Evolutionary conservation across 2,329 filamentous ascomycete species (phyloP).

Genomic region (Fusarium fujikuroi): DNA sequence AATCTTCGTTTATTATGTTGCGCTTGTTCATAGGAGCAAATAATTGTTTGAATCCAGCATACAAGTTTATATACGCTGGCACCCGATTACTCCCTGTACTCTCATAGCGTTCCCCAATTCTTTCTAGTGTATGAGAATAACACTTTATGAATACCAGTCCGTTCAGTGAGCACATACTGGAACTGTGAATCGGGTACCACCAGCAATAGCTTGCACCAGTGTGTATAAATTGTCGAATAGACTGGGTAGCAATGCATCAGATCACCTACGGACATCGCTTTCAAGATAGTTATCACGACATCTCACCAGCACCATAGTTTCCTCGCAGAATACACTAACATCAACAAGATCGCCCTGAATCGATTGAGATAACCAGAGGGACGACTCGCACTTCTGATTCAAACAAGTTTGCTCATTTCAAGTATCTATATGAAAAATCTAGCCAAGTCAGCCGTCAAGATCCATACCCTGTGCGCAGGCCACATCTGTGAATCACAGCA

Average conservation of each 20-base stretch:
- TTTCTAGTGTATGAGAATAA: no score
- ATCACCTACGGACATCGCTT: background rate
- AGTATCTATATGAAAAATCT: background rate
- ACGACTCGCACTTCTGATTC: background rate
- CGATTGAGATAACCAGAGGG: background rate
- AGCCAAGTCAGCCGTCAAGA: no score
- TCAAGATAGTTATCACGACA: no score
- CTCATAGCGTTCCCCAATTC: no score
- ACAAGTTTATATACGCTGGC: fast-evolving
- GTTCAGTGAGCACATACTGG: fast-evolving
- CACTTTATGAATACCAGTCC: fast-evolving
- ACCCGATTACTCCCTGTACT: background rate
- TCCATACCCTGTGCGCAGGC: background rate
- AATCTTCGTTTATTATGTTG: background rate
- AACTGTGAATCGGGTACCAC: fast-evolving
- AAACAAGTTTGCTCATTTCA: no score
- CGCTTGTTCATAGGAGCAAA: background rate
- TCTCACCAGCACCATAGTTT: background rate
- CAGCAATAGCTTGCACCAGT: no score
- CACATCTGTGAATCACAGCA: background rate
- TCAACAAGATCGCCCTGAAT: background rate
- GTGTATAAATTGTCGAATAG: background rate
- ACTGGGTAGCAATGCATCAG: background rate
- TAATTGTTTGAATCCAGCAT: no score
- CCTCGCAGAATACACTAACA: background rate